These are phyloP conservation scores for Vicia faba DNA, from an alignment of 306 rosid genomes.

Conservation along the genomic window DNA sequence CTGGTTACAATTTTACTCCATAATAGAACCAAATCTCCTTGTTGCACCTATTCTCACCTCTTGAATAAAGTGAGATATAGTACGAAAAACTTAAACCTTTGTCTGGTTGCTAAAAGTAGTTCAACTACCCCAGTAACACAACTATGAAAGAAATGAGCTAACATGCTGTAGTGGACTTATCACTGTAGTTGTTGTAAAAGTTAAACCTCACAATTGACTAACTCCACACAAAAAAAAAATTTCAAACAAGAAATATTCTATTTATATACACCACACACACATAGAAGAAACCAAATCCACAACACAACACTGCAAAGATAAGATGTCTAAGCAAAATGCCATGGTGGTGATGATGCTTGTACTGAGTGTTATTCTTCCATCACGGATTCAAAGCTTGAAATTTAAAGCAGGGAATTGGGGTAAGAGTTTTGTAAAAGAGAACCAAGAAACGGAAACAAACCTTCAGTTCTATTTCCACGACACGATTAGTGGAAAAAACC, in stretches of 20 bases:
- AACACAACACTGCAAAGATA: not conserved
- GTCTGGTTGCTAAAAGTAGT: not conserved
- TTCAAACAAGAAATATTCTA: not conserved
- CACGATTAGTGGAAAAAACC: slow-evolving; percentile 65
- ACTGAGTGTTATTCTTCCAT: slow-evolving; percentile 15
- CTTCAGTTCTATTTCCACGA: slow-evolving; percentile 90
- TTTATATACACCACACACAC: slow-evolving; percentile 12
- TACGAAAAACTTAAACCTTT: not conserved
- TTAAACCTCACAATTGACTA: not conserved
- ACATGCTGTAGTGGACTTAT: no score
- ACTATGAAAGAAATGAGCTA: no score
- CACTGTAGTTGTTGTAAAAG: no score
- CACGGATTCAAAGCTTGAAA: slow-evolving; percentile 22
- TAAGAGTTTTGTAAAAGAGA: slow-evolving; percentile 10
- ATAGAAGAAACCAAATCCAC: not conserved
- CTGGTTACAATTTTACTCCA: no score
- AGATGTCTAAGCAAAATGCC: slow-evolving; percentile 47
- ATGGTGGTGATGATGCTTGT: slow-evolving; percentile 23
- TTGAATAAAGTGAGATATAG: not conserved
- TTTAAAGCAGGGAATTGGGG: slow-evolving; percentile 44
- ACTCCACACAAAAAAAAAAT: not conserved
- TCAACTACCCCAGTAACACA: not conserved
- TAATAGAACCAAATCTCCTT: no score
- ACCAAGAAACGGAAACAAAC: slow-evolving; percentile 50
- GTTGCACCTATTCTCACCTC: not conserved